A percentile compares a stretch with the other conserved stretches of the same genome.
phyloP scores from a whole-genome alignment of 495 filamentous ascomycete species.

The Daldinia grandis region DNA sequence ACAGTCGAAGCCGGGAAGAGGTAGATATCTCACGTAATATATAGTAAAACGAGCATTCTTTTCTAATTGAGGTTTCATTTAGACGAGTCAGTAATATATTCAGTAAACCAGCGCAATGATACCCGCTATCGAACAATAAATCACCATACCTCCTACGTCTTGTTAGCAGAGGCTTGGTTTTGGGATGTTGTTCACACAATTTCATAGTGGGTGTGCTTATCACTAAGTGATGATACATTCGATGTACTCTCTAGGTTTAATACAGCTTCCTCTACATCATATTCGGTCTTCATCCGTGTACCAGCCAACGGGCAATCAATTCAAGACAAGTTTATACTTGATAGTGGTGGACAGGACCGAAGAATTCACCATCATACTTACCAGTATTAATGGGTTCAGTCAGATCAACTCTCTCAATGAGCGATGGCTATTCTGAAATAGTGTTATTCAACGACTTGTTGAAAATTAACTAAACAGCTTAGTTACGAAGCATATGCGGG shows the following conservation, averaged over 20 bases:
- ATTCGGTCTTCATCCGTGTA: background rate
- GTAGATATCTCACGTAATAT: constrained; percentile 44
- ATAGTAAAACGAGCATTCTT: background rate
- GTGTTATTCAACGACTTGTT: background rate
- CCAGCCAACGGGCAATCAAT: background rate
- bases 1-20: constrained; percentile 59
- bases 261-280: background rate
- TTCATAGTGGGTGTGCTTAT: background rate
- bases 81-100: constrained; percentile 29
- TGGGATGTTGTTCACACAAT: background rate
- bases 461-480: background rate
- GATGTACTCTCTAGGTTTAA: background rate
- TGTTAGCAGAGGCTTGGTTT: background rate
- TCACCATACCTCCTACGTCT: background rate
- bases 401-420: background rate
- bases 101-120: constrained; percentile 16
- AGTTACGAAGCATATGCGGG: constrained; percentile 46
- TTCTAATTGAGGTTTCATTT: constrained; percentile 16
- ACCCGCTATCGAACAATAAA: background rate
- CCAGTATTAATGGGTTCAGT: background rate
- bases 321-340: background rate
- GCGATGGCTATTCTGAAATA: background rate
- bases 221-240: background rate
- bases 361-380: background rate
- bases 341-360: background rate